A percentile compares a stretch with the other conserved stretches of the same genome.
Evolutionary conservation across 495 filamentous ascomycete genomes (phyloP).

Genomic region (Penicilliopsis zonata): DNA sequence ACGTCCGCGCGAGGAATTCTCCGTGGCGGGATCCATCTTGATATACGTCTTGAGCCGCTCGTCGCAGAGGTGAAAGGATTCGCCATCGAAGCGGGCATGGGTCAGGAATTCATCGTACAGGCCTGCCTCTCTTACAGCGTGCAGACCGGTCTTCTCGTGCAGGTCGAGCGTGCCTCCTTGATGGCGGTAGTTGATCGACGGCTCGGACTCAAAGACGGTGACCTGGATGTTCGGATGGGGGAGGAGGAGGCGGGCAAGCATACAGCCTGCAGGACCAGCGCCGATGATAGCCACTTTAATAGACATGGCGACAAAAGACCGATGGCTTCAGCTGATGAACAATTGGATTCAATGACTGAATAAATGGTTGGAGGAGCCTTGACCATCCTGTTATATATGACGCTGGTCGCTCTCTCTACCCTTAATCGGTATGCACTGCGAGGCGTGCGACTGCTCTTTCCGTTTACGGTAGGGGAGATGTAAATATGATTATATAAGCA

Average conservation of each 20-base stretch:
- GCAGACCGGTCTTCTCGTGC: conserved; percentile 36
- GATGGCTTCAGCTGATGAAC: too few species aligned
- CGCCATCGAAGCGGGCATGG: conserved; percentile 33
- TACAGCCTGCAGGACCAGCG: too few species aligned
- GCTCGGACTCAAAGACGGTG: conserved; percentile 38
- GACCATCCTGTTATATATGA: too few species aligned
- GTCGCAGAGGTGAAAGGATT: conserved; percentile 13
- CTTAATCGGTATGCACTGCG: too few species aligned
- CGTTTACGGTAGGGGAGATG: too few species aligned
- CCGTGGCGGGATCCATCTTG: conserved; percentile 1
- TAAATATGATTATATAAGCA: too few species aligned
- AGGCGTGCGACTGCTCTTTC: too few species aligned
- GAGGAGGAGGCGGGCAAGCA: conserved; percentile 43
- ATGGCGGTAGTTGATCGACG: conserved; percentile 12
- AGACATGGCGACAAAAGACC: too few species aligned
- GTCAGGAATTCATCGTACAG: conserved; percentile 36
- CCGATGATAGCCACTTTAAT: too few species aligned
- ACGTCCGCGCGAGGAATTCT: conserved; percentile 6
- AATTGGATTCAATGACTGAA: too few species aligned
- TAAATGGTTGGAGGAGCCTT: too few species aligned
- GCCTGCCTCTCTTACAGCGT: conserved; percentile 35
- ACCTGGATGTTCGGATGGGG: conserved; percentile 15
- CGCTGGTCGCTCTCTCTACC: too few species aligned
- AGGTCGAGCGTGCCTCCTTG: conserved; percentile 48
- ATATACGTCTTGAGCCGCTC: conserved; percentile 9